Evolutionary conservation across 352 stramenopile genomes (phyloP).

Genomic region (Globisporangium camurandrum): DNA sequence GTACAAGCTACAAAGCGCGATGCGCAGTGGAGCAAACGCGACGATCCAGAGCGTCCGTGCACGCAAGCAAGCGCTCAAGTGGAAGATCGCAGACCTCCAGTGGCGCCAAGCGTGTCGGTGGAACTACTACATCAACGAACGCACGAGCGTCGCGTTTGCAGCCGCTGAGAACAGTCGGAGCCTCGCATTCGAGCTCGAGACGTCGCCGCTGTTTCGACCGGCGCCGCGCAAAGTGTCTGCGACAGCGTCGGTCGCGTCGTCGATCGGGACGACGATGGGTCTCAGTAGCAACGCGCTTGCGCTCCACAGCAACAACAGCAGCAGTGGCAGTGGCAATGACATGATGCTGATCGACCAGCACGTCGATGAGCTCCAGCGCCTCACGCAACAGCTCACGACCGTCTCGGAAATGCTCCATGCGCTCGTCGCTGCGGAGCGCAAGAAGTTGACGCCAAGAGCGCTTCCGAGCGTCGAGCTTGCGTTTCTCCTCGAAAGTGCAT

Average conservation of each 20-base stretch:
- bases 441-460: conserved; percentile 28
- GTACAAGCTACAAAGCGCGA: conserved; percentile 12
- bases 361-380: conserved; percentile 36
- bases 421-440: conserved; percentile 26
- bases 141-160: conserved; percentile 29
- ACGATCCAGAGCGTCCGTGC: conserved; percentile 36
- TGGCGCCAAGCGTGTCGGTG: conserved; percentile 51
- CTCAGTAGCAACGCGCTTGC: conserved; percentile 23
- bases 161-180: conserved; percentile 26
- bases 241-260: conserved; percentile 21
- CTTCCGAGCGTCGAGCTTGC: conserved; percentile 58
- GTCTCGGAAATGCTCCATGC: conserved; percentile 33
- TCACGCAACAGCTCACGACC: conserved; percentile 36
- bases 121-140: conserved; percentile 44
- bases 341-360: conserved; percentile 18
- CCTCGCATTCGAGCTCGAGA: conserved; percentile 35
- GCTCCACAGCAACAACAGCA: conserved; percentile 18
- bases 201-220: conserved; percentile 32
- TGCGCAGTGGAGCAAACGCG: neutral
- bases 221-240: conserved; percentile 21
- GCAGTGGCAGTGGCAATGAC: neutral
- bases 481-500: conserved; percentile 48
- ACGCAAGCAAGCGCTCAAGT: conserved; percentile 46
- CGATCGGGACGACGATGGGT: conserved; percentile 26
- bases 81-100: conserved; percentile 50